Evolutionary conservation across 768 basidiomycete genomes (phyloP), one percentile per base, ranked within the genome.

Genomic region (Phaffia australis): DNA sequence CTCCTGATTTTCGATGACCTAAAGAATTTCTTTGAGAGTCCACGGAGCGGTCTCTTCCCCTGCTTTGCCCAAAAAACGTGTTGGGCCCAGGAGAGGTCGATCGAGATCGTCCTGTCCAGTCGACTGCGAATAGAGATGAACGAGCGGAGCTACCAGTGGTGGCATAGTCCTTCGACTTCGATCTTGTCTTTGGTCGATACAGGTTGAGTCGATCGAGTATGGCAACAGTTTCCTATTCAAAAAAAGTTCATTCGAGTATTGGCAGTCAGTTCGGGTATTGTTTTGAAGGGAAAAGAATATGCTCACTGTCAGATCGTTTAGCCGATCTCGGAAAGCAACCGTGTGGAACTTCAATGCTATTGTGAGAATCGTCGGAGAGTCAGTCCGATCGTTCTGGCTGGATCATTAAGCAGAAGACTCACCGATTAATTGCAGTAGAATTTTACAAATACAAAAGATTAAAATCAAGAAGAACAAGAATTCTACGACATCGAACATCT

Each of bases 381-480:
- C 35, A 42, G 35, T 42, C 11, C 21, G n/a, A 18, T 7, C 21
- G 9, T 11, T 29, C 21, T 21, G 3, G 5, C 11, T 16, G 56
- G 56, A 4, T 23, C 35, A n/a, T 3, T 32, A 32, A 25, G 21
- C 1, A 51, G 27, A 35, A 2, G 27, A 68, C 71, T 21, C 71
- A 81, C 80, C 81, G 46, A 88, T 82, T 46, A 81, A 79, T 71
- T 88, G 87, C 0, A 84, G 84, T 23, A 87, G 75, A 81, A 89
- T 84, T 70, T 81, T 79, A 73, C 87, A 86, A 11, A 76, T 75
- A 65, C 82, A 85, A 69, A 83, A 75, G 16, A 88, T 79, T 18
- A 89, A 78, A 2, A 80, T 79, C n/a, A 86, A 75, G 77, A 89
- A 89, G 78, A 89, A 89, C 46, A 87, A 71, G 73, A 89, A 87